Evolutionary conservation across 2,329 filamentous ascomycete genomes (phyloP).

Genomic region (Fusarium camptoceras): DNA sequence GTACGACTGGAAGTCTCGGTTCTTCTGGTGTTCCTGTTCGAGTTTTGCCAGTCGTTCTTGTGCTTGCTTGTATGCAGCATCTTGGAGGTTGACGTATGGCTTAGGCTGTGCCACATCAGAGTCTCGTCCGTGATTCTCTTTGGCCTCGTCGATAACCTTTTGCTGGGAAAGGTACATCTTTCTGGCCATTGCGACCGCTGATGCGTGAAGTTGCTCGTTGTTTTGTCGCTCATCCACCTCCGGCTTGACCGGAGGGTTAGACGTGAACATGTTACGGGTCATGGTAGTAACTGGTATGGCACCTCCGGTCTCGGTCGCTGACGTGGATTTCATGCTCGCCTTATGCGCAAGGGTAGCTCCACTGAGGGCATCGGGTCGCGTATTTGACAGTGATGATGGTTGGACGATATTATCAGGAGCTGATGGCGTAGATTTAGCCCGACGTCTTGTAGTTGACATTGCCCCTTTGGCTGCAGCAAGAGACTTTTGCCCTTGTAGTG

Average conservation of each 20-base stretch:
- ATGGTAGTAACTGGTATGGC: conserved; percentile 76
- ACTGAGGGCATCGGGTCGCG: conserved; percentile 74
- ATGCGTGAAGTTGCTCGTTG: conserved; percentile 80
- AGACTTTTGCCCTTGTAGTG: conserved; percentile 71
- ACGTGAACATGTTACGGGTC: conserved; percentile 80
- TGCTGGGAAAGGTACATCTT: conserved; percentile 83
- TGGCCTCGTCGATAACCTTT: conserved; percentile 65
- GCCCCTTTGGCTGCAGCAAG: conserved; percentile 81
- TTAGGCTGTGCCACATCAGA: conserved; percentile 59
- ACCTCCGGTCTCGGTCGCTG: conserved; percentile 69
- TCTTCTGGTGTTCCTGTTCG: conserved; percentile 74
- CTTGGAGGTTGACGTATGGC: conserved; percentile 76
- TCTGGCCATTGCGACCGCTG: conserved; percentile 89
- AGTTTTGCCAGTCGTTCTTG: conserved; percentile 85
- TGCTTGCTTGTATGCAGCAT: conserved; percentile 87
- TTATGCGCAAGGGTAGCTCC: conserved; percentile 77
- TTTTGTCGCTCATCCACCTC: conserved; percentile 80
- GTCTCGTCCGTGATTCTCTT: conserved; percentile 53
- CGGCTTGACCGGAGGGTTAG: conserved; percentile 75
- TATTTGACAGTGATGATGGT: conserved; percentile 52
- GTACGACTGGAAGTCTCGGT: conserved; percentile 77
- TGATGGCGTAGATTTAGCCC: conserved; percentile 73
- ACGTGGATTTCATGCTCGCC: conserved; percentile 58
- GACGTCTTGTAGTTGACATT: conserved; percentile 70
- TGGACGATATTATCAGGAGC: conserved; percentile 38